These are phyloP conservation scores for Areca catechu DNA, from an alignment of 176 grass and related monocot species.

Conservation along the genomic window DNA sequence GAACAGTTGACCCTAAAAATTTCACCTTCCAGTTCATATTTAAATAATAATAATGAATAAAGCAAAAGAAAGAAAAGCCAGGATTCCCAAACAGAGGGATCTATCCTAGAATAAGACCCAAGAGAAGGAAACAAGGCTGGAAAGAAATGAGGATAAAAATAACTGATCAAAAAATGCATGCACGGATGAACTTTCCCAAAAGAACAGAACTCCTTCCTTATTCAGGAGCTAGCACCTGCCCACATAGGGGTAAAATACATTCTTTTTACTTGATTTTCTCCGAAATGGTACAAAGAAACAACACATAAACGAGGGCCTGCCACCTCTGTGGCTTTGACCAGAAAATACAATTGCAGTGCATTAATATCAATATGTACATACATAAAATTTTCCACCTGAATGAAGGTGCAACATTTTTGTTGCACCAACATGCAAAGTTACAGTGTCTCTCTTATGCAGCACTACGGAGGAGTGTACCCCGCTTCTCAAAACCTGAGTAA, in stretches of 20 bases:
- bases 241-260: not conserved
- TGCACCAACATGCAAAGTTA: not conserved
- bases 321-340: slow-evolving; percentile 39
- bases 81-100: no score
- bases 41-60: no score
- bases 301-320: slow-evolving; percentile 26
- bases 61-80: no score
- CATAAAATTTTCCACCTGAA: slow-evolving; percentile 10
- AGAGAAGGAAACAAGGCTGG: no score
- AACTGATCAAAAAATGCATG: no score
- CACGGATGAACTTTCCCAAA: no score
- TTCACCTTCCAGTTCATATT: no score
- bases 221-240: no score
- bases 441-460: slow-evolving; percentile 5
- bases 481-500: slow-evolving; percentile 2
- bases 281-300: slow-evolving; percentile 18
- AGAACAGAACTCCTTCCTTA: no score
- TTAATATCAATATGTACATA: slow-evolving; percentile 43
- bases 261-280: slow-evolving; percentile 22
- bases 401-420: slow-evolving; percentile 1
- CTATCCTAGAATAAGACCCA: no score
- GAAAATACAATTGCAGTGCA: slow-evolving; percentile 22
- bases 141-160: no score
- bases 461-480: slow-evolving; percentile 7
- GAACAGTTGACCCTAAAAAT: no score